These are phyloP conservation scores for Penicillium odoratum DNA, from an alignment of 495 filamentous ascomycete species.

Conservation along the genomic window DNA sequence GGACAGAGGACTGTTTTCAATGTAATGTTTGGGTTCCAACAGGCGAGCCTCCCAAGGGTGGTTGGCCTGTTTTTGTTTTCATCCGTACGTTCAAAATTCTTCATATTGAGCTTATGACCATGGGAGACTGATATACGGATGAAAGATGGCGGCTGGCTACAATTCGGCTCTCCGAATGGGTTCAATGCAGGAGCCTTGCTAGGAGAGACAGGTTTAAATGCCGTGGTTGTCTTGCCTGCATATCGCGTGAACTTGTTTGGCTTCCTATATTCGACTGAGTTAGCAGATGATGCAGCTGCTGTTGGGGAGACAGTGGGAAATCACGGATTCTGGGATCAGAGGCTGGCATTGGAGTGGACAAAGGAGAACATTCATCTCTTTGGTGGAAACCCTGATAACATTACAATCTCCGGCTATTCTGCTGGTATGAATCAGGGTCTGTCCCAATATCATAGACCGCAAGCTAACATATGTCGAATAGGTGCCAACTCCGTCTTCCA, in stretches of 20 bases:
- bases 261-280: conserved; percentile 57
- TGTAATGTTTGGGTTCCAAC: conserved; percentile 44
- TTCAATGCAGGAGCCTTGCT: conserved; percentile 51
- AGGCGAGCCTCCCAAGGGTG: conserved; percentile 34
- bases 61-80: conserved; percentile 47
- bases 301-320: conserved; percentile 50
- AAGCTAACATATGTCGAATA: conserved; percentile 2
- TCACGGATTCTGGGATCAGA: conserved; percentile 69
- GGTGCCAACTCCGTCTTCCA: conserved; percentile 66
- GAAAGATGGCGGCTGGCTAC: conserved; percentile 58
- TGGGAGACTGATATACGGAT: conserved; percentile 3
- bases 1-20: conserved; percentile 47
- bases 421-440: conserved; percentile 40
- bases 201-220: conserved; percentile 45
- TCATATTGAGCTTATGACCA: background rate
- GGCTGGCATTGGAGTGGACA: conserved; percentile 64
- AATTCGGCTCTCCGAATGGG: conserved; percentile 52
- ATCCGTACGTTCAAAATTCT: conserved; percentile 35
- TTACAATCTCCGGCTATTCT: conserved; percentile 66
- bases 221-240: conserved; percentile 64
- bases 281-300: conserved; percentile 54
- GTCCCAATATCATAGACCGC: background rate
- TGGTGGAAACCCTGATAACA: conserved; percentile 60
- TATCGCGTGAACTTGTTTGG: conserved; percentile 69
- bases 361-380: conserved; percentile 58